A percentile compares a stretch with the other conserved stretches of the same genome.
Evolutionary conservation across 2,329 filamentous ascomycete genomes (phyloP).

Genomic region (Hypoxylon sp.): DNA sequence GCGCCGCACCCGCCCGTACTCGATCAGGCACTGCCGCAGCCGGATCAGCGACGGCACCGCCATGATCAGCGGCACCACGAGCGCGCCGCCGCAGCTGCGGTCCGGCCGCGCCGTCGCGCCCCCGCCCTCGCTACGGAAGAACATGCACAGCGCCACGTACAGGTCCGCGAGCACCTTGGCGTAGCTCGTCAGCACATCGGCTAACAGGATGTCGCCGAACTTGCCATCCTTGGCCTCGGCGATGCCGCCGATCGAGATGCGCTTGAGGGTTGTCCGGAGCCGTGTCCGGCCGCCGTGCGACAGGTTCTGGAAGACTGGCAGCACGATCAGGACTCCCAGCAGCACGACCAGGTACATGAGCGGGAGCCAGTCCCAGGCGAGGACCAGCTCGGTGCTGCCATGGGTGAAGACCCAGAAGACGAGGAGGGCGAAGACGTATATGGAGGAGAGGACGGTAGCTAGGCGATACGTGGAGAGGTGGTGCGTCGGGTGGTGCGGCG

Average conservation of each 20-base stretch:
- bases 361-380: constrained; percentile 84
- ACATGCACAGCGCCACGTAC: constrained; percentile 92
- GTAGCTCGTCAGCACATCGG: constrained; percentile 94
- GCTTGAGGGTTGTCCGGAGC: constrained; percentile 76
- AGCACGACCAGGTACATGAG: constrained; percentile 82
- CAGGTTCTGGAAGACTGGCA: constrained; percentile 67
- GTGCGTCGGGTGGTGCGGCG: constrained; percentile 74
- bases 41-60: constrained; percentile 85
- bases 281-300: constrained; percentile 76
- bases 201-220: constrained; percentile 91
- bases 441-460: constrained; percentile 75
- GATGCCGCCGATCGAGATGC: constrained; percentile 84
- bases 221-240: constrained; percentile 88
- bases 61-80: constrained; percentile 85
- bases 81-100: constrained; percentile 78
- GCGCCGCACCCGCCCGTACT: constrained; percentile 76
- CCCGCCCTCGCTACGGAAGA: constrained; percentile 69
- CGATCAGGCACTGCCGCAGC: constrained; percentile 88
- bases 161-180: constrained; percentile 90
- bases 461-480: constrained; percentile 87
- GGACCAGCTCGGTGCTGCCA: constrained; percentile 72
- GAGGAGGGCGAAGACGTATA: constrained; percentile 75
- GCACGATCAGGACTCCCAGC: constrained; percentile 73
- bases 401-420: constrained; percentile 86
- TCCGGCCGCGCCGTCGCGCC: constrained; percentile 84